These are phyloP conservation scores for Adansonia digitata DNA, from an alignment of 345 rosid species.

Conservation along the genomic window DNA sequence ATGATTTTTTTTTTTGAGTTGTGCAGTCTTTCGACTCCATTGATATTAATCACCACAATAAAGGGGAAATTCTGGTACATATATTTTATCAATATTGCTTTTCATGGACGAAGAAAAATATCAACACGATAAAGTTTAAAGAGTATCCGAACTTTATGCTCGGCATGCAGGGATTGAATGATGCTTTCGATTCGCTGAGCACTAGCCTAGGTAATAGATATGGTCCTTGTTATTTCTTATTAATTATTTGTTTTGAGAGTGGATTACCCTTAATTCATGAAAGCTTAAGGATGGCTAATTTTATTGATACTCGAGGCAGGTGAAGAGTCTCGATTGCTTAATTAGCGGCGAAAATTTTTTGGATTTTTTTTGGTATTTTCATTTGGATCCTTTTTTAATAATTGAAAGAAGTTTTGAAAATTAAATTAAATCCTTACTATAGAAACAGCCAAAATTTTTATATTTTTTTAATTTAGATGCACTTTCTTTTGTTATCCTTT, in stretches of 20 bases:
- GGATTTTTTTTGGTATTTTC: too few relatives aligned
- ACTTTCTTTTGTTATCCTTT: too few relatives aligned
- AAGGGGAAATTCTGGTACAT: neutral
- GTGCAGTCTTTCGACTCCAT: neutral
- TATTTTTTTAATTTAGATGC: too few relatives aligned
- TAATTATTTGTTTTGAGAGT: neutral
- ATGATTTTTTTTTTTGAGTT: neutral
- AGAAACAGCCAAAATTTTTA: too few relatives aligned
- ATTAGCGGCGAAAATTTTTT: too few relatives aligned
- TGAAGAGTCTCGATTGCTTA: neutral
- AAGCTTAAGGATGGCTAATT: neutral
- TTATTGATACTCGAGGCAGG: neutral
- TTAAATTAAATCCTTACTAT: too few relatives aligned
- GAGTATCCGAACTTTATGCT: neutral
- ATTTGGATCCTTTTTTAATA: too few relatives aligned
- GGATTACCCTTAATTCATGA: conserved; percentile 4
- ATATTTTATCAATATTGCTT: neutral
- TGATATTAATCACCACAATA: neutral
- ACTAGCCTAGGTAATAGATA: neutral
- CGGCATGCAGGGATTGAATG: neutral
- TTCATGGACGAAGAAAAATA: neutral
- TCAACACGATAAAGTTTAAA: neutral
- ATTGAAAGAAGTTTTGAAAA: too few relatives aligned
- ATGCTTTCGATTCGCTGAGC: neutral
- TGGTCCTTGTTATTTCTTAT: neutral